A percentile compares a stretch with the other conserved stretches of the same genome.
phyloP scores from a whole-genome alignment of 2,329 filamentous ascomycete genomes.

The Calycina herbarum region DNA sequence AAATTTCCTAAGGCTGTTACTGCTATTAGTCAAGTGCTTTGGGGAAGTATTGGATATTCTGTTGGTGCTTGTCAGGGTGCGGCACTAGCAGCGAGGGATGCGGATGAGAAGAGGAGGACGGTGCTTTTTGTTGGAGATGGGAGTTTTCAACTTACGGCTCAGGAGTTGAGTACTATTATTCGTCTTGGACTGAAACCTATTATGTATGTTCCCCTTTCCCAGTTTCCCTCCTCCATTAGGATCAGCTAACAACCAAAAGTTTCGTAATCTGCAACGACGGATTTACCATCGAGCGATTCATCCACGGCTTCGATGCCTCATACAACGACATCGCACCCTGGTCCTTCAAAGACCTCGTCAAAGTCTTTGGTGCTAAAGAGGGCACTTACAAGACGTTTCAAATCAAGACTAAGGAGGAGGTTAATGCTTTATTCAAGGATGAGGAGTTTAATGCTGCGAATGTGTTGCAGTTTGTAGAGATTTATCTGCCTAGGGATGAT shows the following conservation, averaged over 20 bases:
- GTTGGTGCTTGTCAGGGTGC: constrained; percentile 66
- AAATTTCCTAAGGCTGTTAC: constrained; percentile 76
- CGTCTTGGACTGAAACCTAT: constrained; percentile 72
- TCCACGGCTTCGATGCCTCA: constrained; percentile 75
- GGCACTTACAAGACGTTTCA: constrained; percentile 62
- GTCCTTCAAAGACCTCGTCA: constrained; percentile 69
- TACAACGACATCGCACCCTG: constrained; percentile 83
- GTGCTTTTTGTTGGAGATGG: constrained; percentile 90
- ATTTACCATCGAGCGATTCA: constrained; percentile 86
- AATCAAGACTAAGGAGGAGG: constrained; percentile 67
- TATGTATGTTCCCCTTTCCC: constrained; percentile 53
- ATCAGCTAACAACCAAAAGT: constrained; percentile 37
- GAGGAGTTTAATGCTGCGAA: constrained; percentile 59
- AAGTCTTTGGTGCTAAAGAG: constrained; percentile 64
- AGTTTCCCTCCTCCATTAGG: constrained; percentile 3
- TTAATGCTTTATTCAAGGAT: constrained; percentile 65
- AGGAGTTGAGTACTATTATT: constrained; percentile 84
- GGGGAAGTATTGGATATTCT: constrained; percentile 66
- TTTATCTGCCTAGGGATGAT: constrained; percentile 79
- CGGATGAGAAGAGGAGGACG: constrained; percentile 58
- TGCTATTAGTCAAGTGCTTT: constrained; percentile 76
- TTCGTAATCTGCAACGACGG: constrained; percentile 88
- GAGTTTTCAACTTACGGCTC: constrained; percentile 79
- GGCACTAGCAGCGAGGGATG: constrained; percentile 72
- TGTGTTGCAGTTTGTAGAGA: constrained; percentile 70